Evolutionary conservation across 2,329 filamentous ascomycete genomes (phyloP), one percentile per base, ranked within the genome.

Genomic region (Pyrenophora seminiperda): DNA sequence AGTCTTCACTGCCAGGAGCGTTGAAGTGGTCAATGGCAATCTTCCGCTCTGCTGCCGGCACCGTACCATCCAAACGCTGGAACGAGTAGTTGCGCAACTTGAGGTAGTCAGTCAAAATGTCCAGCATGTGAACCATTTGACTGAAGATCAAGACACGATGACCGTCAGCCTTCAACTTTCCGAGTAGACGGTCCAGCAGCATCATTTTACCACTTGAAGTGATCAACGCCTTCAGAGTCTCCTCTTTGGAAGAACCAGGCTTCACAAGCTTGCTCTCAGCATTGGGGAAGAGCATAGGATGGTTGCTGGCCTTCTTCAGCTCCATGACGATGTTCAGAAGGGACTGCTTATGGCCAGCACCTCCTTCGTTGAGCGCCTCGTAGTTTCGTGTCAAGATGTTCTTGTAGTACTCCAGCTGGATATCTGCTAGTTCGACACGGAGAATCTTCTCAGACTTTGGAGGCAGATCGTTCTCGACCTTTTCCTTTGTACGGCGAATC

Each of bases 141-240:
- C 93, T 97, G 79, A 99, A 99, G 59, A 99, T 97, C 56, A 99
- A 78, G 10, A 99, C 95, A 46, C 94, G 90, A 74, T 99, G 94
- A 39, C 90, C 91, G 67, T 99, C 94, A 61, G 88, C 90, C 73
- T 89, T 96, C 59, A 99, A 77, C 75, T 99, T 99, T 5, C 89
- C 88, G 9, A 99, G 81, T n/a, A 99, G 85, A 70, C 92, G 91
- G 65, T 99, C 94, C 6, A 99, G 83, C 40, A 99, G 81, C 91
- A 97, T 97, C 94, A 99, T 97, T 77, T 99, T 99, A 62, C 95
- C 95, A 75, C 94, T 99, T 70, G 91, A 96, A 3, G 92, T 93
- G 67, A 99, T 96, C 53, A 99, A 82, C 15, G 90, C 90, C 70
- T 96, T 94, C 63, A 99, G 83, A 56, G 91, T 85, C 69, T 97